Conservation (phyloP, 345 rosid genomes). For the Cardamine resedifolia region DNA sequence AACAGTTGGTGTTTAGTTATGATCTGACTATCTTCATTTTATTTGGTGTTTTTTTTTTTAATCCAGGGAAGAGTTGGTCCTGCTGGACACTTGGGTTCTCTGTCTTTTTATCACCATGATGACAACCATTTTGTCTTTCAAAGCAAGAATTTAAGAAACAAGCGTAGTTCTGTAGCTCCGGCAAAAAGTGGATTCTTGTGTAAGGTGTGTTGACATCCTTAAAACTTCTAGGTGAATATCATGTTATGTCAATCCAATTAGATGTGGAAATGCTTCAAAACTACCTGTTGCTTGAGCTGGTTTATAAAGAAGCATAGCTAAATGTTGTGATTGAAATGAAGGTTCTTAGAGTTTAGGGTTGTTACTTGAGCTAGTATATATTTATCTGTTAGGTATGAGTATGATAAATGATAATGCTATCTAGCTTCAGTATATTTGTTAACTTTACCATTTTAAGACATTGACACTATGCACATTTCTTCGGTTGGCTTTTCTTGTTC, state of each 20-base stretch:
- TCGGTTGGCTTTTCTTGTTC: background rate
- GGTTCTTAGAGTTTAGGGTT: slow-evolving; percentile 3
- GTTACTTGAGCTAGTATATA: background rate
- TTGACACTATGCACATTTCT: background rate
- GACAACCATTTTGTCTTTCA: slow-evolving; percentile 21
- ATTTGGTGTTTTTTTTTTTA: slow-evolving; percentile 10
- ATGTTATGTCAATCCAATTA: background rate
- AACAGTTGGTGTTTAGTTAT: background rate
- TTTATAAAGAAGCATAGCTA: background rate
- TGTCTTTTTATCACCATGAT: slow-evolving; percentile 20
- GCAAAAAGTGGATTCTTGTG: slow-evolving; percentile 14
- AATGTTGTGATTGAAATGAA: slow-evolving; percentile 9
- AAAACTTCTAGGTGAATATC: slow-evolving; percentile 7
- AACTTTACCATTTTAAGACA: background rate
- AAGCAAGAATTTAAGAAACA: background rate
- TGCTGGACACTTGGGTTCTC: slow-evolving; percentile 27
- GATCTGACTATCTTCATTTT: background rate
- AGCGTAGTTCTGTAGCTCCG: background rate
- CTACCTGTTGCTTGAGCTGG: background rate
- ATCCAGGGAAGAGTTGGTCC: slow-evolving; percentile 29
- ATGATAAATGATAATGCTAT: background rate
- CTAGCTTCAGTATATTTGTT: background rate
- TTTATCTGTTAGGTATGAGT: background rate
- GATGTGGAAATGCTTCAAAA: background rate
- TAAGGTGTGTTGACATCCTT: slow-evolving; percentile 24